These are phyloP conservation scores for Pontederia paniculata DNA, from an alignment of 176 grass and related monocot genomes.

Conservation along the genomic window DNA sequence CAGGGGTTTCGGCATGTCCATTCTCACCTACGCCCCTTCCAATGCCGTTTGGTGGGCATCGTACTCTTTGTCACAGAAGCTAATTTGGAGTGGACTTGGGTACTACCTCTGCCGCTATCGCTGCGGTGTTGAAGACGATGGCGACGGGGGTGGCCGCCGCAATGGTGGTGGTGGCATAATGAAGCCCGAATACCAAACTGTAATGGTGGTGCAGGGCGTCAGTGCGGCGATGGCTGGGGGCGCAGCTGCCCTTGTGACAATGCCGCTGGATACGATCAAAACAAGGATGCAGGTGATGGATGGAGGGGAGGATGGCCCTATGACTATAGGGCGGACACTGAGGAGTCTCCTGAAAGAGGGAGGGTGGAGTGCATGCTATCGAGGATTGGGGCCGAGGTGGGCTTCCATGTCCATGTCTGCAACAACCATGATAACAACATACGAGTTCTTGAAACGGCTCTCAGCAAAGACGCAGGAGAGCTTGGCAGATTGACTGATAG, in stretches of 20 bases:
- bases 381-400: slow-evolving; percentile 17
- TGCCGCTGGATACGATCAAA: slow-evolving; percentile 13
- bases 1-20: slow-evolving; percentile 15
- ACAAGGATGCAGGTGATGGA: slow-evolving; percentile 13
- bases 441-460: slow-evolving; percentile 13
- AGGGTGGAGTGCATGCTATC: slow-evolving; percentile 13
- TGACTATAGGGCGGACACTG: slow-evolving; percentile 1
- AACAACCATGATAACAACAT: slow-evolving; percentile 11
- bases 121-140: neutral
- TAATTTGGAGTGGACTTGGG: slow-evolving; percentile 9
- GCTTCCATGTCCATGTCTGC: slow-evolving; percentile 14
- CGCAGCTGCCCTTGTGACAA: slow-evolving; percentile 8
- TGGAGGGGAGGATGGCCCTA: slow-evolving; percentile 4
- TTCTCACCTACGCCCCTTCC: slow-evolving; percentile 7
- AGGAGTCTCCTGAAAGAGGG: slow-evolving; percentile 10
- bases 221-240: slow-evolving; percentile 12
- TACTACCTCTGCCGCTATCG: slow-evolving; percentile 9
- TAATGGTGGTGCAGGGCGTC: slow-evolving; percentile 8
- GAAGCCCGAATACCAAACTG: slow-evolving; percentile 7
- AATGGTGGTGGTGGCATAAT: neutral
- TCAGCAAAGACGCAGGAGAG: slow-evolving; percentile 8
- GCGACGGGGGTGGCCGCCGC: neutral
- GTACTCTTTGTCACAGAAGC: slow-evolving; percentile 14
- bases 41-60: slow-evolving; percentile 18
- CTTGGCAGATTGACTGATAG: neutral